Conservation (phyloP, 2,329 filamentous ascomycete species). For the Bipolaris bicolor region DNA sequence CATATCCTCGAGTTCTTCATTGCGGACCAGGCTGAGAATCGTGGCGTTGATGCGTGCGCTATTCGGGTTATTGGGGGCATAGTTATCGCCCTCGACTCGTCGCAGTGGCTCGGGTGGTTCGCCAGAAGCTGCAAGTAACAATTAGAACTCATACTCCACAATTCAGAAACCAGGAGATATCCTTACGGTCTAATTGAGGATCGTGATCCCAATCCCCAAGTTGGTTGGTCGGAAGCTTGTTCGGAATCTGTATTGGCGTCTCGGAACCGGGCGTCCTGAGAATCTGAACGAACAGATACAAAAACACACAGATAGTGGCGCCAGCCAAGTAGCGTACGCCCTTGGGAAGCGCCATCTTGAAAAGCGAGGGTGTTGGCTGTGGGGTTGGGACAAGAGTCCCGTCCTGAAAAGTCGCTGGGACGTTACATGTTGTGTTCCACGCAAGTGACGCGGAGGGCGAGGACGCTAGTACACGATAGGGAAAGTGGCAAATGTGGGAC, state of each 20-base stretch:
- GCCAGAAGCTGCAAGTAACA: slow-evolving; percentile 67
- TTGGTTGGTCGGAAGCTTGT: slow-evolving; percentile 47
- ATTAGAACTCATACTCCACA: slow-evolving; percentile 14
- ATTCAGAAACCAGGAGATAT: not conserved
- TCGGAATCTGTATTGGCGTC: slow-evolving; percentile 48
- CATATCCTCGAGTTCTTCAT: slow-evolving; percentile 84
- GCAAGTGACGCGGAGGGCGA: slow-evolving; percentile 16
- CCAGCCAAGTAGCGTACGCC: slow-evolving; percentile 81
- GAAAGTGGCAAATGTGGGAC: not conserved
- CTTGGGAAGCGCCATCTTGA: slow-evolving; percentile 80
- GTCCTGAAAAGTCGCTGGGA: slow-evolving; percentile 8
- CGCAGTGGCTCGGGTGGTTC: slow-evolving; percentile 81
- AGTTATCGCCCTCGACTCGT: slow-evolving; percentile 73
- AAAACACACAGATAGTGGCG: slow-evolving; percentile 72
- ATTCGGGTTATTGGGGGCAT: slow-evolving; percentile 74
- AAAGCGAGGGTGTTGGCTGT: slow-evolving; percentile 4
- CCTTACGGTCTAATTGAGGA: slow-evolving; percentile 86
- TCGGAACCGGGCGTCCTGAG: slow-evolving; percentile 66
- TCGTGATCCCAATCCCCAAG: slow-evolving; percentile 73
- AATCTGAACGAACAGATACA: slow-evolving; percentile 79
- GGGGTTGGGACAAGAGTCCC: slow-evolving; percentile 14
- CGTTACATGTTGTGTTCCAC: slow-evolving; percentile 15
- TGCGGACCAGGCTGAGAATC: slow-evolving; percentile 87
- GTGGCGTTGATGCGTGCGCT: slow-evolving; percentile 92
- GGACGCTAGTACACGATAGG: slow-evolving; percentile 9